Conservation (phyloP, 768 basidiomycete species). For the Lactifluus hygrophoroides region DNA sequence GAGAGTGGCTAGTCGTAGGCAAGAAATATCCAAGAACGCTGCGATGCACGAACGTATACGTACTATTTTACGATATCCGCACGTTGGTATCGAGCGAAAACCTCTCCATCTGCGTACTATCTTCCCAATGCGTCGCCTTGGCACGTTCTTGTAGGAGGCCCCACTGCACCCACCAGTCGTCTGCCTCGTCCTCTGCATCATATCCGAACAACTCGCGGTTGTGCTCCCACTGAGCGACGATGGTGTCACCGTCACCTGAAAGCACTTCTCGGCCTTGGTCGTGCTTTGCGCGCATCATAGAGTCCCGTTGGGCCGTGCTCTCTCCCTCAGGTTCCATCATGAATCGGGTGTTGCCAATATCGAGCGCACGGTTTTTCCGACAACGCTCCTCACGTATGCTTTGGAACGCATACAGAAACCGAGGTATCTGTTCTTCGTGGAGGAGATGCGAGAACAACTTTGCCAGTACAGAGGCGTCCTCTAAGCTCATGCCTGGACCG, state of each 20-base stretch:
- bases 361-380: slow-evolving; percentile 16
- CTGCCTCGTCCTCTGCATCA: slow-evolving; percentile 31
- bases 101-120: neutral
- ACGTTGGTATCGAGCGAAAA: slow-evolving; percentile 10
- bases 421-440: slow-evolving; percentile 25
- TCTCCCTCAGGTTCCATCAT: slow-evolving; percentile 22
- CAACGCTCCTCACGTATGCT: slow-evolving; percentile 28
- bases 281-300: slow-evolving; percentile 20
- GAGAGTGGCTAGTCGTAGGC: neutral
- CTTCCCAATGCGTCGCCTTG: neutral
- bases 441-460: slow-evolving; percentile 32
- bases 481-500: slow-evolving; percentile 30
- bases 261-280: slow-evolving; percentile 21
- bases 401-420: slow-evolving; percentile 30
- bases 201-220: slow-evolving; percentile 28
- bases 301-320: slow-evolving; percentile 23
- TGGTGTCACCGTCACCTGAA: slow-evolving; percentile 21
- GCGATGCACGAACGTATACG: neutral
- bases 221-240: slow-evolving; percentile 26
- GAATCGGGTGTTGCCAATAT: slow-evolving; percentile 21
- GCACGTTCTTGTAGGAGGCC: slow-evolving; percentile 23
- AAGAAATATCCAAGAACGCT: neutral
- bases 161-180: slow-evolving; percentile 34
- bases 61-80: neutral
- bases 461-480: slow-evolving; percentile 34